Evolutionary conservation across 2,329 filamentous ascomycete species (phyloP).

Genomic region (Sordariomycetes sp.): DNA sequence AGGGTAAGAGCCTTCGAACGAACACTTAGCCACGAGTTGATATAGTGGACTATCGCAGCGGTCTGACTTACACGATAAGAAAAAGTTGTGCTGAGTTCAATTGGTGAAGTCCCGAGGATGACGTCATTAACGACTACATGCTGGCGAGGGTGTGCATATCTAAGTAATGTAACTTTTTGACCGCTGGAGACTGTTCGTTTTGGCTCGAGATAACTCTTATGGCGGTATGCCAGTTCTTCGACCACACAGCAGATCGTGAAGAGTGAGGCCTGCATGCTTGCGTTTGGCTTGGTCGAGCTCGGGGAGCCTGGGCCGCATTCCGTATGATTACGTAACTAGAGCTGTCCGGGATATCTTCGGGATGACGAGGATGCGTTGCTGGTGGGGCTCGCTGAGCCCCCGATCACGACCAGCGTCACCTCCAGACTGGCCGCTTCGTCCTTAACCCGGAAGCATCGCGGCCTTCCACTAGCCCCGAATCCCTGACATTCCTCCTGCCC

Average conservation of each 20-base stretch:
- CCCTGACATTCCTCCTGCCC: background rate
- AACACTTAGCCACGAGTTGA: background rate
- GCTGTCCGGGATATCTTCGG: conserved; percentile 3
- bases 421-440: conserved; percentile 1
- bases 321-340: background rate
- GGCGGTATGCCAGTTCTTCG: background rate
- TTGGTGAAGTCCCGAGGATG: background rate
- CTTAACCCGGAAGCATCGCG: conserved; percentile 1
- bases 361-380: conserved; percentile 1
- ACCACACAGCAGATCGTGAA: background rate
- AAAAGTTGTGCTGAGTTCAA: background rate
- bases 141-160: background rate
- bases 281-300: background rate
- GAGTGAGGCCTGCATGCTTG: background rate
- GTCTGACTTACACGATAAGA: background rate
- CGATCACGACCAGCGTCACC: conserved; percentile 4
- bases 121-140: background rate
- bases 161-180: background rate
- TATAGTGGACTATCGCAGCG: background rate
- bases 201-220: background rate
- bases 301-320: background rate
- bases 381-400: conserved; percentile 1
- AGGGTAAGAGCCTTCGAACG: background rate
- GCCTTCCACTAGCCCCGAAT: background rate
- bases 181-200: background rate